Conservation (phyloP, 164 flowering plant genomes). For the Kalanchoe fedtschenkoi region DNA sequence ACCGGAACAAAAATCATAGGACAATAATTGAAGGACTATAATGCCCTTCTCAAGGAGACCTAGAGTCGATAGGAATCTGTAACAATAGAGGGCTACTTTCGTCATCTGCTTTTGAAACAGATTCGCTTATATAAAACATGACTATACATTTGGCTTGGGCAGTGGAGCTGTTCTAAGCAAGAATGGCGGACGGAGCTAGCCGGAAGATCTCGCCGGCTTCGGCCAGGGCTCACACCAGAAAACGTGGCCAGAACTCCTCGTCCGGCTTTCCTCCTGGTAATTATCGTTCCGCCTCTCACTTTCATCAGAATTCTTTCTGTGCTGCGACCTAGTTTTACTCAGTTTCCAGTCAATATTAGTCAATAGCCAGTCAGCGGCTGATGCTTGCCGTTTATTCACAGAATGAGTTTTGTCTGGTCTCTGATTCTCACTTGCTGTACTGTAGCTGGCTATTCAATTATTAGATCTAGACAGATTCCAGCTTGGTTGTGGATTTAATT, state of each 20-base stretch:
- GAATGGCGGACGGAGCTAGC: slow-evolving; percentile 32
- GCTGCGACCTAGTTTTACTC: neutral
- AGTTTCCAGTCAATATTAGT: neutral
- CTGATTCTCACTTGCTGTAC: too few species aligned
- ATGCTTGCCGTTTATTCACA: neutral
- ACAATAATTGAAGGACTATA: too few species aligned
- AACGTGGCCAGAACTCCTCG: slow-evolving; percentile 23
- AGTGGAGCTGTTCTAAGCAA: neutral
- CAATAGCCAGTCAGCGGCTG: neutral
- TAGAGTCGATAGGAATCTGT: too few species aligned
- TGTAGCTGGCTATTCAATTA: too few species aligned
- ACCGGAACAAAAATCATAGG: too few species aligned
- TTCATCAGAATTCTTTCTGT: neutral
- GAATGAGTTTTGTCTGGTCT: neutral
- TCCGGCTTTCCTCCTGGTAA: slow-evolving; percentile 32
- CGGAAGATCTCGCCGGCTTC: slow-evolving; percentile 59
- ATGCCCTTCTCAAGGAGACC: too few species aligned
- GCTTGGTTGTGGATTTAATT: neutral
- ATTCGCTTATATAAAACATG: too few species aligned
- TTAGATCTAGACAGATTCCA: neutral
- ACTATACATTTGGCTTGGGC: neutral
- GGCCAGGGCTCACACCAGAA: slow-evolving; percentile 56
- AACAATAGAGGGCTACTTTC: too few species aligned
- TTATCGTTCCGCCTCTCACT: neutral
- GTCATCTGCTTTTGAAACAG: too few species aligned